Conservation (phyloP, 352 stramenopile genomes). For the Phytophthora pisi region DNA sequence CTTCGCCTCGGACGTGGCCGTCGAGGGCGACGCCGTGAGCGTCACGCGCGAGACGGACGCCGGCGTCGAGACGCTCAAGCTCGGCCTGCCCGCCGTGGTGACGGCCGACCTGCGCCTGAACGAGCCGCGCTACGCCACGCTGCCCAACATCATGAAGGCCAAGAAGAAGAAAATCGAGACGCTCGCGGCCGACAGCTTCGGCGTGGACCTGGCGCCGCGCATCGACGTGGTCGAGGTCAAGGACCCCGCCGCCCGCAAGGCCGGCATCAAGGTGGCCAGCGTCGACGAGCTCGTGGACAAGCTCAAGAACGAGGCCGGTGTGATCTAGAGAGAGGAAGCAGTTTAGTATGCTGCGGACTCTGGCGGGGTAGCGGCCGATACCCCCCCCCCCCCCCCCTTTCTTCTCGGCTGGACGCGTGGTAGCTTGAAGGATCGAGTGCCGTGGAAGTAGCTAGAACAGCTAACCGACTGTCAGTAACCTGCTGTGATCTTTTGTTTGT, state of each 20-base stretch:
- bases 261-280: conserved; percentile 94
- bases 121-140: conserved; percentile 98
- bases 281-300: conserved; percentile 97
- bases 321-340: conserved; percentile 72
- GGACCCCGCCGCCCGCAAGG: conserved; percentile 92
- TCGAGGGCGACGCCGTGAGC: conserved; percentile 64
- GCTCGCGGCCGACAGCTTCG: conserved; percentile 71
- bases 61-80: conserved; percentile 89
- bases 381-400: too few species aligned
- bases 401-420: not conserved
- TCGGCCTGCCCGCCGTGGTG: conserved; percentile 94
- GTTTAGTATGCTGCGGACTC: conserved; percentile 5
- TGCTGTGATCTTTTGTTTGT: conserved; percentile 16
- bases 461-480: conserved; percentile 26
- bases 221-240: conserved; percentile 89
- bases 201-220: conserved; percentile 74
- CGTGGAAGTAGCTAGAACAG: conserved; percentile 13
- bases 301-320: conserved; percentile 94
- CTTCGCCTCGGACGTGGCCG: conserved; percentile 94
- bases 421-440: not conserved
- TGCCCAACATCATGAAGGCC: conserved; percentile 99
- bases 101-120: conserved; percentile 99
- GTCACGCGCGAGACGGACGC: conserved; percentile 97
- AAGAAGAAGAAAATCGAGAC: conserved; percentile 94
- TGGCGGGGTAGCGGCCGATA: not conserved